Evolutionary conservation across 208 protist species (phyloP), one percentile per base, ranked within the genome.

Genomic region (Porcisia deanei): DNA sequence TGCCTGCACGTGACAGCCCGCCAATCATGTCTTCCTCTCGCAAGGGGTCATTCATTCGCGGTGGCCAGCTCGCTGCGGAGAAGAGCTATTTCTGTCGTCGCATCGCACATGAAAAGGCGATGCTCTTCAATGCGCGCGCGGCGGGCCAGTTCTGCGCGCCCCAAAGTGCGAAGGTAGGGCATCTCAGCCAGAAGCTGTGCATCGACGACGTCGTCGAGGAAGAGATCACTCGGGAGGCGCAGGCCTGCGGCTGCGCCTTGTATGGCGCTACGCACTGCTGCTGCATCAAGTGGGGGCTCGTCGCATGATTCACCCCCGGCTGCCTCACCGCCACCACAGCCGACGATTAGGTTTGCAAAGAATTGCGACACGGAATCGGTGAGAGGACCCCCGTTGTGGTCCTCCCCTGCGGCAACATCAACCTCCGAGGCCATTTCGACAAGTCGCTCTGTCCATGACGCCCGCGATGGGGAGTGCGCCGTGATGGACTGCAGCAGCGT

Each of bases 31-130:
- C 47, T 41, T 34, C 4, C 45, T 70, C n/a, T 55, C 47, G 0
- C 30, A n/a, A 39, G 22, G 43, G 37, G 37, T 72, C 34, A 55
- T 34, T 41, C 18, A 30, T 72, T 49, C 57, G 25, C 39, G 41
- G 47, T 25, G 57, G 58, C 57, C 18, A 81, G 66, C 59, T 86
- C 79, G 25, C 72, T 67, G 20, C 77, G 73, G 37, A 84, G 63
- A 14, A 86, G 79, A 0, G 37, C 12, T 20, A 79, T 68, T 53
- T 86, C 82, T 22, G 58, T 55, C n/a, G 69, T 45, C 39, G 68
- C 63, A 39, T 81, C 75, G 30, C 58, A 47, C 65, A 76, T 64
- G 69, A 76, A 82, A 10, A 34, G 53, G 16, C 59, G 71, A 49
- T 81, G 75, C 18, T 71, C 30, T 18, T 60, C 68, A 22, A 72